phyloP scores from a whole-genome alignment of 108 stramenopile species.

The Bacterosira constricta region DNA sequence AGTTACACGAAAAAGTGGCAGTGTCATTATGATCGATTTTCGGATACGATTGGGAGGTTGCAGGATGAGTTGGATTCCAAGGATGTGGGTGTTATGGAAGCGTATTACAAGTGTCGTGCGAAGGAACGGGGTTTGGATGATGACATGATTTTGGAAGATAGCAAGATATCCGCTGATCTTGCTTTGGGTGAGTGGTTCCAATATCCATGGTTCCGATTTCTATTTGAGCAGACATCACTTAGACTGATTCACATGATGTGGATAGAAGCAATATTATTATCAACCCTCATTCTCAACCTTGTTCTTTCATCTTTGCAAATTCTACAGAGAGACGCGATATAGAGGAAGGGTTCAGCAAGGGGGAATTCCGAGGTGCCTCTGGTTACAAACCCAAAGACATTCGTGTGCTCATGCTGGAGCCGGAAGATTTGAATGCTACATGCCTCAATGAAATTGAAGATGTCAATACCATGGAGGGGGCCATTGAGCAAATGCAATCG shows the following conservation, averaged over 20 bases:
- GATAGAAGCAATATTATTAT: background rate
- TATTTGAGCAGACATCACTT: too few species aligned
- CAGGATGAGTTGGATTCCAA: conserved; percentile 42
- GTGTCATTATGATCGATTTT: conserved; percentile 4
- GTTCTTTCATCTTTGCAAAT: too few species aligned
- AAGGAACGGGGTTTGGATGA: background rate
- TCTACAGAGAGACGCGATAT: conserved; percentile 33
- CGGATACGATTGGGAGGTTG: conserved; percentile 34
- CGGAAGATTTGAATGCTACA: conserved; percentile 47
- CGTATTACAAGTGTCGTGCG: conserved; percentile 37
- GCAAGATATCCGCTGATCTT: conserved; percentile 13
- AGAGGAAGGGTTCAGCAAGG: conserved; percentile 31
- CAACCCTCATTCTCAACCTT: background rate
- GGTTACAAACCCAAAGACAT: conserved; percentile 39
- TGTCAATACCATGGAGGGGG: conserved; percentile 45
- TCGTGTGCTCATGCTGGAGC: conserved; percentile 36
- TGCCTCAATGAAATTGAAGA: conserved; percentile 52
- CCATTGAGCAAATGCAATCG: conserved; percentile 38
- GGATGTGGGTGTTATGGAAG: conserved; percentile 12
- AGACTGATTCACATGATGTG: background rate
- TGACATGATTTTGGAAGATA: conserved; percentile 4
- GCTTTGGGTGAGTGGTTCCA: conserved; percentile 22
- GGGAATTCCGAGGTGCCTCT: conserved; percentile 29
- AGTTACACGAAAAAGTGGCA: conserved; percentile 28
- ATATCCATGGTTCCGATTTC: too few species aligned